Evolutionary conservation across 306 rosid species (phyloP).

Genomic region (Quercus bicolor): DNA sequence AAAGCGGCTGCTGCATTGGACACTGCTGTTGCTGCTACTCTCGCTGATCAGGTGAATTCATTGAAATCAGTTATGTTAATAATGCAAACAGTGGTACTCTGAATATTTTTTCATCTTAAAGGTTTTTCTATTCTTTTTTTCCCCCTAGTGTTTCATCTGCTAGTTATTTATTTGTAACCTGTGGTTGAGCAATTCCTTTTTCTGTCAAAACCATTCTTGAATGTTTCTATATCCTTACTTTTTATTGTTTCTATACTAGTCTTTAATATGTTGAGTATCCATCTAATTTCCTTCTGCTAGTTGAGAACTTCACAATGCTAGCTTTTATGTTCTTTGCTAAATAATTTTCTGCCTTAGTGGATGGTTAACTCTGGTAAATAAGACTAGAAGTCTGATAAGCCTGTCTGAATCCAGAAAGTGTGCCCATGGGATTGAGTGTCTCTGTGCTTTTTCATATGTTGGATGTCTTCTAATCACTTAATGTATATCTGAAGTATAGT

Average conservation of each 20-base stretch:
- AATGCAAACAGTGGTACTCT: not conserved
- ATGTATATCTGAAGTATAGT: not conserved
- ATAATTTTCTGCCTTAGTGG: no score
- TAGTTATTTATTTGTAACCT: not conserved
- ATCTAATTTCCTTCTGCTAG: constrained; percentile 2
- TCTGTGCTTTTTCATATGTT: not conserved
- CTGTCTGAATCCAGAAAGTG: no score
- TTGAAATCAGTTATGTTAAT: not conserved
- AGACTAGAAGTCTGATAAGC: no score
- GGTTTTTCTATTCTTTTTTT: not conserved
- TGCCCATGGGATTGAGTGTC: no score
- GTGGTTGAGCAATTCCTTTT: not conserved
- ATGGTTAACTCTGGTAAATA: no score
- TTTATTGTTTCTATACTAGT: not conserved
- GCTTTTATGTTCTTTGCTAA: not conserved
- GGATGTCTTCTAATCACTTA: not conserved
- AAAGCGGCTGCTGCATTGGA: constrained; percentile 54
- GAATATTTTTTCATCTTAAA: not conserved
- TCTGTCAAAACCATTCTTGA: not conserved
- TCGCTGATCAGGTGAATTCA: constrained; percentile 55
- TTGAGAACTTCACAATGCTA: not conserved
- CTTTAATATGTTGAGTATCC: not conserved
- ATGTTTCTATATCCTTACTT: not conserved
- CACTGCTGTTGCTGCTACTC: constrained; percentile 36
- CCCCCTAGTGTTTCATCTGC: not conserved